phyloP scores from a whole-genome alignment of 805 yeast species.

The Myxozyma melibiosi region DNA sequence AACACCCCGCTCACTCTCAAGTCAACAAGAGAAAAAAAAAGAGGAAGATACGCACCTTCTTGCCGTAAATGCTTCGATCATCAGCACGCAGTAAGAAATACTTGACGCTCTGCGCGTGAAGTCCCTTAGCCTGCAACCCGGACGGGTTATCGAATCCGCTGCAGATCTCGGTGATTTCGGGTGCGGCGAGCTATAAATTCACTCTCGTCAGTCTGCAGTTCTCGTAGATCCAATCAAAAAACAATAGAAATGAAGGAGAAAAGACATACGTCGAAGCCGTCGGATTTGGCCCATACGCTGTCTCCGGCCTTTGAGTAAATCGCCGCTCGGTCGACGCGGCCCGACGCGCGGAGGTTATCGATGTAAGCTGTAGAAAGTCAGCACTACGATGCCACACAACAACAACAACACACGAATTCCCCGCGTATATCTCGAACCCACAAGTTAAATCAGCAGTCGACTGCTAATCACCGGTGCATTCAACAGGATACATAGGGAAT shows the following conservation, averaged over 20 bases:
- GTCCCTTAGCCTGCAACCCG: slow-evolving; percentile 78
- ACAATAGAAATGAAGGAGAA: not conserved
- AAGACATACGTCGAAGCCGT: slow-evolving; percentile 51
- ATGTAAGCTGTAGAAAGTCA: slow-evolving; percentile 69
- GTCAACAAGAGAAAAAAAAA: not conserved
- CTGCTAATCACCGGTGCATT: too few relatives aligned
- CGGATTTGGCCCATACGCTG: slow-evolving; percentile 87
- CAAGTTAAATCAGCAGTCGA: too few relatives aligned
- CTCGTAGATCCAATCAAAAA: not conserved
- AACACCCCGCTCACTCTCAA: not conserved
- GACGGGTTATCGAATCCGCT: slow-evolving; percentile 79
- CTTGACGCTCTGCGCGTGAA: slow-evolving; percentile 82
- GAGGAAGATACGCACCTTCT: slow-evolving; percentile 47
- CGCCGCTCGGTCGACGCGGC: slow-evolving; percentile 88
- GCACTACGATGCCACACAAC: not conserved
- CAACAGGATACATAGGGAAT: too few relatives aligned
- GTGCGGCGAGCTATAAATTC: slow-evolving; percentile 54
- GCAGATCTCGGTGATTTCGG: slow-evolving; percentile 74
- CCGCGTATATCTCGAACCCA: not conserved
- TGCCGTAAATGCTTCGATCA: slow-evolving; percentile 91
- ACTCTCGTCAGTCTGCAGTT: too few relatives aligned
- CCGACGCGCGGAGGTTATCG: slow-evolving; percentile 85
- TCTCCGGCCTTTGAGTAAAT: slow-evolving; percentile 94
- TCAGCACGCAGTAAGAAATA: slow-evolving; percentile 88
- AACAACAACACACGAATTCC: not conserved